Conservation (phyloP, 139 green algal genomes). For the Tetraselmis chui region DNA sequence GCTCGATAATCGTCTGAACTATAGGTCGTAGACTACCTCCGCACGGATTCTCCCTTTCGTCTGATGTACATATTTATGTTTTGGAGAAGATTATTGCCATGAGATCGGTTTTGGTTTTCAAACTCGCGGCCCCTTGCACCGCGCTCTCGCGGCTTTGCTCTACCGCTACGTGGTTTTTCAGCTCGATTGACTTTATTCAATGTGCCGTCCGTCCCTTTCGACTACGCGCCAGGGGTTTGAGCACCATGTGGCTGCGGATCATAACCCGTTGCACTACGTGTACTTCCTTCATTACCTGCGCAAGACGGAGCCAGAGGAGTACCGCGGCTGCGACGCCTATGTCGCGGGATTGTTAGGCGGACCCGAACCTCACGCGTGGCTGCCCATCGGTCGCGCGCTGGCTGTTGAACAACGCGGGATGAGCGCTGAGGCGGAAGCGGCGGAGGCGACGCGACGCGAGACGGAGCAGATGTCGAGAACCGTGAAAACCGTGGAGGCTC, state of each 20-base stretch:
- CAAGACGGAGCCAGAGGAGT: constrained; percentile 5
- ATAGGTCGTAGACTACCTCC: too few relatives aligned
- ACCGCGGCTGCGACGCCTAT: not conserved
- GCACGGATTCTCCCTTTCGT: not conserved
- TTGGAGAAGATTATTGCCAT: too few relatives aligned
- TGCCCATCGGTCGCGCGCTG: not conserved
- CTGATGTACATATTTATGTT: not conserved
- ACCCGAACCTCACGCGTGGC: not conserved
- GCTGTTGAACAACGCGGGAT: not conserved
- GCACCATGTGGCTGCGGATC: constrained; percentile 22
- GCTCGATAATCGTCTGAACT: too few relatives aligned
- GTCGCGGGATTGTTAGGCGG: not conserved
- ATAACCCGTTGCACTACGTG: constrained; percentile 27
- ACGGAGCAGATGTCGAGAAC: not conserved
- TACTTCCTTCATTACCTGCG: constrained; percentile 37
- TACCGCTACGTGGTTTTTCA: constrained; percentile 13
- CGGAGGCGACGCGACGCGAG: not conserved
- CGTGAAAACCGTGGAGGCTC: not conserved
- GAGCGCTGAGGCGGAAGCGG: not conserved
- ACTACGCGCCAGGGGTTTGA: constrained; percentile 29
- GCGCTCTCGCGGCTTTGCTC: not conserved
- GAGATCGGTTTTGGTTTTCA: too few relatives aligned
- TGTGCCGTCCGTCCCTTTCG: too few relatives aligned
- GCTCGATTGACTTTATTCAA: too few relatives aligned
- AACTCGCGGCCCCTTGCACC: not conserved